A percentile compares a stretch with the other conserved stretches of the same genome.
These are phyloP conservation scores for Cytospora paraplurivora DNA, from an alignment of 2,329 filamentous ascomycete species.

Conservation along the genomic window DNA sequence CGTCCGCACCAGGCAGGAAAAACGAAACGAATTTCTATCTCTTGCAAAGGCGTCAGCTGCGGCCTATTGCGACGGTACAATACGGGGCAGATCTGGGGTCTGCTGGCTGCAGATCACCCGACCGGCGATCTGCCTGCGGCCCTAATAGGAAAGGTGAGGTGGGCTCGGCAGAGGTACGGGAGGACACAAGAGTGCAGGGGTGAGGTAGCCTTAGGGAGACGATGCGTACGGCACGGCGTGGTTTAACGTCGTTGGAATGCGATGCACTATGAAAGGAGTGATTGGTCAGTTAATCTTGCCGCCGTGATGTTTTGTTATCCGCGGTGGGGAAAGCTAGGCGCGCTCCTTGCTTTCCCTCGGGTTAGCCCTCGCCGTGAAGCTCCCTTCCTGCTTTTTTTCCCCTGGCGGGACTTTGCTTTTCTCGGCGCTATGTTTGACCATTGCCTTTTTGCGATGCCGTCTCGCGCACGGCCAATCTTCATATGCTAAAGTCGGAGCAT, in stretches of 20 bases:
- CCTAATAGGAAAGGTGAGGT: slow-evolving; percentile 27
- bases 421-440: not conserved
- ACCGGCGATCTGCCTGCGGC: slow-evolving; percentile 29
- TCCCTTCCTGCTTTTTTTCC: not conserved
- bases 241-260: slow-evolving; percentile 8
- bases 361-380: not conserved
- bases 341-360: not conserved
- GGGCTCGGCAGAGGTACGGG: slow-evolving; percentile 23
- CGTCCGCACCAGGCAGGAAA: not conserved
- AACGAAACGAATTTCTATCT: not conserved
- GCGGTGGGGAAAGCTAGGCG: not conserved
- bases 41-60: slow-evolving; percentile 1
- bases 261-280: not conserved
- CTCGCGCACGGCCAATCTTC: not conserved
- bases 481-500: not conserved
- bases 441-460: not conserved
- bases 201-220: not conserved
- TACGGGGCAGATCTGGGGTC: not conserved
- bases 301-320: not conserved
- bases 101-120: slow-evolving; percentile 29
- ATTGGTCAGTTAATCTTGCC: slow-evolving; percentile 7
- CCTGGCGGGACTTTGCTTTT: not conserved
- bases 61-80: not conserved
- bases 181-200: slow-evolving; percentile 13
- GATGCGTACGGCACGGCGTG: slow-evolving; percentile 18